Conservation (phyloP, 257 asterid genomes). For the Haberlea rhodopensis region DNA sequence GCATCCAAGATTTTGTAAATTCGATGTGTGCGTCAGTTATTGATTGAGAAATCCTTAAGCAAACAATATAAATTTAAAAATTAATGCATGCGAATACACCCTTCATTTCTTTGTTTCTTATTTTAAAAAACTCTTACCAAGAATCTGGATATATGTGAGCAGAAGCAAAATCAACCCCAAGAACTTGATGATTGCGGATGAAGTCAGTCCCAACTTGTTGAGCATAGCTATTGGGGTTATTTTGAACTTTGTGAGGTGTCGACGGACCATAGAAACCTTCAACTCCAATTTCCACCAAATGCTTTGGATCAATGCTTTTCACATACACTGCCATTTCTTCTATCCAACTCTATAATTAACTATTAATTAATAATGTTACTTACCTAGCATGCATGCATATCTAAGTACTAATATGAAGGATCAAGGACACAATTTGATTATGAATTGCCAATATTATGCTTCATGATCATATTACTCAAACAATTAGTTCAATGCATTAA, state of each 20-base stretch:
- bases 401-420: neutral
- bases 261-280: constrained; percentile 97
- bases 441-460: neutral
- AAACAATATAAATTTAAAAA: neutral
- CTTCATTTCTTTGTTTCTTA: neutral
- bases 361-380: neutral
- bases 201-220: constrained; percentile 89
- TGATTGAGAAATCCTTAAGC: constrained; percentile 67
- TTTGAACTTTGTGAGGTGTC: constrained; percentile 63
- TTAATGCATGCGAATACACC: constrained; percentile 28
- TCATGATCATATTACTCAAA: neutral
- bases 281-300: constrained; percentile 72
- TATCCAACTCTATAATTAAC: constrained; percentile 57
- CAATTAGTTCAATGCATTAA: neutral
- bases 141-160: constrained; percentile 89
- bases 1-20: constrained; percentile 88
- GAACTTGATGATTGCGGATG: constrained; percentile 89
- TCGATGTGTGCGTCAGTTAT: constrained; percentile 60
- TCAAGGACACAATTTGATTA: too few species aligned
- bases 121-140: constrained; percentile 45
- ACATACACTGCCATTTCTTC: constrained; percentile 82
- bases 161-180: constrained; percentile 93
- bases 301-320: constrained; percentile 87
- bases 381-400: neutral
- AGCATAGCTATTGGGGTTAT: constrained; percentile 71